Conservation (phyloP, 768 basidiomycete species). For the Suillus hirtellus region DNA sequence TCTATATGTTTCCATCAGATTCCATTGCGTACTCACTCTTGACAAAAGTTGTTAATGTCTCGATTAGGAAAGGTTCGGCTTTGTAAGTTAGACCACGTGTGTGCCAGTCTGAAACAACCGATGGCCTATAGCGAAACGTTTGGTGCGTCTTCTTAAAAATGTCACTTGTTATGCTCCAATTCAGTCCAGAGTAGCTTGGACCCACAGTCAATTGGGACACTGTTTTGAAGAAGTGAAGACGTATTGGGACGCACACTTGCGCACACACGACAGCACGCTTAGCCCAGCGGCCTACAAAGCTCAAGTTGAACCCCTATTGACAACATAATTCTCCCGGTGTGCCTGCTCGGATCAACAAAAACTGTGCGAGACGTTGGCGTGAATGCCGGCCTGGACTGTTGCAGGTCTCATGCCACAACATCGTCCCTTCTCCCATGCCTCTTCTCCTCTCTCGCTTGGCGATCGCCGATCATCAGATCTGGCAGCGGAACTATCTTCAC, state of each 20-base stretch:
- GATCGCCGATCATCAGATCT: not conserved
- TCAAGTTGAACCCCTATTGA: not conserved
- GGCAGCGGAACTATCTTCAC: not conserved
- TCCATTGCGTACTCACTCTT: not conserved
- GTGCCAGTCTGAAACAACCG: too few relatives aligned
- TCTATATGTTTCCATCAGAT: not conserved
- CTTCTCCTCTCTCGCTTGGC: not conserved
- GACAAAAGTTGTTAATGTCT: too few relatives aligned
- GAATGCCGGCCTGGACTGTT: not conserved
- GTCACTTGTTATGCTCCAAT: not conserved
- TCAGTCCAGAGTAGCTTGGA: not conserved
- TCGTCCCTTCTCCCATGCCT: not conserved
- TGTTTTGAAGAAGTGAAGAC: not conserved
- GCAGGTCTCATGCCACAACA: not conserved
- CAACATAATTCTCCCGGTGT: not conserved
- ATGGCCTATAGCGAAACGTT: not conserved
- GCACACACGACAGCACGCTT: not conserved
- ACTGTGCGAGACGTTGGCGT: not conserved
- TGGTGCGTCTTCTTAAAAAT: not conserved
- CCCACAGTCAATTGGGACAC: not conserved
- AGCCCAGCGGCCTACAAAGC: not conserved
- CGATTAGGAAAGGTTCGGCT: too few relatives aligned
- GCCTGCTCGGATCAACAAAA: not conserved
- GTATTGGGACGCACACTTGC: not conserved
- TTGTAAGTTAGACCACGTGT: too few relatives aligned